Evolutionary conservation across 805 yeast species (phyloP).

Genomic region (Ogataea chonburiensis): DNA sequence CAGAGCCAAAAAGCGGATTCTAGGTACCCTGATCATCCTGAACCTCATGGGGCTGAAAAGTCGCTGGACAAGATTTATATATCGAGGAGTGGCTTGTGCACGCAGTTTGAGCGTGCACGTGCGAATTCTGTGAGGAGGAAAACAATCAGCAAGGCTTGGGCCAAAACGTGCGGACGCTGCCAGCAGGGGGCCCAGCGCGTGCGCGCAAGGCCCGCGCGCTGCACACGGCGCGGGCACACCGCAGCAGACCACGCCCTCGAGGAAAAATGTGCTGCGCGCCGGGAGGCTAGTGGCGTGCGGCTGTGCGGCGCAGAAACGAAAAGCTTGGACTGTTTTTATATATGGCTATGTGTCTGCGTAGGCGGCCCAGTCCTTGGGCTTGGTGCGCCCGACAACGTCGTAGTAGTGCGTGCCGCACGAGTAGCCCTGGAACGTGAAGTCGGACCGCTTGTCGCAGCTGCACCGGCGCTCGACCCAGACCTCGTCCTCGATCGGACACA

Average conservation of each 20-base stretch:
- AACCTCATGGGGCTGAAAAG: conserved; percentile 7
- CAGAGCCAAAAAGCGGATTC: conserved; percentile 4
- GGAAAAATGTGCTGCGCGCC: too few species aligned
- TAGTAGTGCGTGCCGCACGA: conserved; percentile 36
- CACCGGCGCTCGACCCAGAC: conserved; percentile 34
- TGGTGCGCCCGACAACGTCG: conserved; percentile 26
- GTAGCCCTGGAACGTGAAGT: conserved; percentile 39
- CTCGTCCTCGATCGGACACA: conserved; percentile 41
- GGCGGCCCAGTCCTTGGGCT: conserved; percentile 31
- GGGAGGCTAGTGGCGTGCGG: conserved; percentile 2
- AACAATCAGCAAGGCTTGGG: conserved; percentile 1
- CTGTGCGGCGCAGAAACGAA: not conserved
- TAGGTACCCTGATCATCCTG: conserved; percentile 12
- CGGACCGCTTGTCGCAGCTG: conserved; percentile 38
- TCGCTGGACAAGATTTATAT: conserved; percentile 1
- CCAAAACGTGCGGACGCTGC: not conserved
- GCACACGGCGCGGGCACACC: too few species aligned
- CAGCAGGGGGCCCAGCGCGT: too few species aligned
- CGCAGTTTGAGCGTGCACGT: conserved; percentile 9
- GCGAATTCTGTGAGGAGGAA: conserved; percentile 1
- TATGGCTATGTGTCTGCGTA: conserved; percentile 21
- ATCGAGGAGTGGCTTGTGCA: conserved; percentile 4
- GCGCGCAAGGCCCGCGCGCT: too few species aligned
- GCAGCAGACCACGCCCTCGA: too few species aligned
- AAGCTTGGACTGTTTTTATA: conserved; percentile 5